Conservation (phyloP, 495 filamentous ascomycete genomes). For the Sphaerosporella brunnea region DNA sequence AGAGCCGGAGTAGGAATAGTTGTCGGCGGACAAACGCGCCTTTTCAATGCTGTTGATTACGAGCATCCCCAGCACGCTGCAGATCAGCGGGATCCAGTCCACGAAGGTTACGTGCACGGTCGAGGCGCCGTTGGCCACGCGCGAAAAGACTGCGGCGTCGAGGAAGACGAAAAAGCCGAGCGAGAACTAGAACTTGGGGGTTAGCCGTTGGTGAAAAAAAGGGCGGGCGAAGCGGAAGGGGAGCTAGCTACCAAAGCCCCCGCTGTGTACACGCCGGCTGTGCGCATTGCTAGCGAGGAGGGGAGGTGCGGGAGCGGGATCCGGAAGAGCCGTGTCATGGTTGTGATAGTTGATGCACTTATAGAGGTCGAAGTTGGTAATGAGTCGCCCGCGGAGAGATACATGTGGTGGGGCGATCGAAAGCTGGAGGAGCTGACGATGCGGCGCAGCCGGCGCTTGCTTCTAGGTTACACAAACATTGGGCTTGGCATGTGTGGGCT, state of each 20-base stretch:
- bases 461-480: too few relatives aligned
- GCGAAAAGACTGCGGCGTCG: slow-evolving; percentile 76
- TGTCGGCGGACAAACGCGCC: slow-evolving; percentile 64
- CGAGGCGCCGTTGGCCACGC: slow-evolving; percentile 53
- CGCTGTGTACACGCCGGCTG: slow-evolving; percentile 22
- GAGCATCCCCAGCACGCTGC: slow-evolving; percentile 83
- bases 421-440: too few relatives aligned
- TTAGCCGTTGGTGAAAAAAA: slow-evolving; percentile 18
- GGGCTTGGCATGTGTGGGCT: too few relatives aligned
- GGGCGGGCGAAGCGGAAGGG: not conserved
- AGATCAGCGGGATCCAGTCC: slow-evolving; percentile 98
- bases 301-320: slow-evolving; percentile 22
- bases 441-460: too few relatives aligned
- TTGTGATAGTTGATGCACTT: too few relatives aligned
- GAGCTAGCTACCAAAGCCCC: slow-evolving; percentile 21
- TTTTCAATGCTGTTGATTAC: slow-evolving; percentile 99
- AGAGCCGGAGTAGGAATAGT: slow-evolving; percentile 65
- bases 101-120: slow-evolving; percentile 83
- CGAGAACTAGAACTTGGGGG: slow-evolving; percentile 63
- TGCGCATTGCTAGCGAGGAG: slow-evolving; percentile 15
- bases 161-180: slow-evolving; percentile 92
- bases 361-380: too few relatives aligned
- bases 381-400: too few relatives aligned
- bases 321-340: slow-evolving; percentile 18
- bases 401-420: too few relatives aligned